A percentile compares a stretch with the other conserved stretches of the same genome.
phyloP scores from a whole-genome alignment of 768 basidiomycete genomes.

The Podaxis carcinomalis region DNA sequence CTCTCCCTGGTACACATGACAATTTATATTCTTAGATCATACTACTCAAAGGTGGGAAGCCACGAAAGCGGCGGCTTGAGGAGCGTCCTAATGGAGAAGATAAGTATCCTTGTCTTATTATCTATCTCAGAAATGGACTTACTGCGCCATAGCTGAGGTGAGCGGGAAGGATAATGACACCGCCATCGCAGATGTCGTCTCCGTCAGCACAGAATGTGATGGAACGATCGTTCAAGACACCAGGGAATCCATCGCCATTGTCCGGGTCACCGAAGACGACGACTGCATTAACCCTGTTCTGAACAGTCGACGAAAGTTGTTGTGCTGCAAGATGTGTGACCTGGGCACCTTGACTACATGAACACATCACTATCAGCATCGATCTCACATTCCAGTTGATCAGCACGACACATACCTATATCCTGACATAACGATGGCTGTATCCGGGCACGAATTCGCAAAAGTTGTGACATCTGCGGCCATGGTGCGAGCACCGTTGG shows the following conservation, averaged over 20 bases:
- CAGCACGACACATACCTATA: slow-evolving; percentile 22
- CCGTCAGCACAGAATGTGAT: slow-evolving; percentile 27
- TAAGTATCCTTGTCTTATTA: not conserved
- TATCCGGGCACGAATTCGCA: slow-evolving; percentile 26
- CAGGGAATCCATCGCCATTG: slow-evolving; percentile 24
- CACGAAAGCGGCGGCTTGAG: slow-evolving; percentile 4
- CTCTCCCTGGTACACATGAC: not conserved
- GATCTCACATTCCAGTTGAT: not conserved
- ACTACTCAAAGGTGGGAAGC: slow-evolving; percentile 4
- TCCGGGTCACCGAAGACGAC: slow-evolving; percentile 29
- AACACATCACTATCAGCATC: not conserved
- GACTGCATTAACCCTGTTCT: slow-evolving; percentile 15
- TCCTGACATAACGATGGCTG: slow-evolving; percentile 29
- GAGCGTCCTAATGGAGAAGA: not conserved
- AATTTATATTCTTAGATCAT: not conserved
- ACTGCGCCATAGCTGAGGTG: slow-evolving; percentile 23
- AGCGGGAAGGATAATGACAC: slow-evolving; percentile 19
- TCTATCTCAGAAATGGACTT: not conserved
- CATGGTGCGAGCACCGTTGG: slow-evolving; percentile 29
- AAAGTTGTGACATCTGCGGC: slow-evolving; percentile 24
- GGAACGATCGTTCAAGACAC: slow-evolving; percentile 20
- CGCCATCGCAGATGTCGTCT: slow-evolving; percentile 29
- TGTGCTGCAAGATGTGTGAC: slow-evolving; percentile 15
- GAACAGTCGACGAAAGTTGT: slow-evolving; percentile 12
- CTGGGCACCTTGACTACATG: slow-evolving; percentile 25